Base-by-base conservation (phyloP, 225 moss, liverwort and hornwort genomes). In the Neckera pumila region DNA sequence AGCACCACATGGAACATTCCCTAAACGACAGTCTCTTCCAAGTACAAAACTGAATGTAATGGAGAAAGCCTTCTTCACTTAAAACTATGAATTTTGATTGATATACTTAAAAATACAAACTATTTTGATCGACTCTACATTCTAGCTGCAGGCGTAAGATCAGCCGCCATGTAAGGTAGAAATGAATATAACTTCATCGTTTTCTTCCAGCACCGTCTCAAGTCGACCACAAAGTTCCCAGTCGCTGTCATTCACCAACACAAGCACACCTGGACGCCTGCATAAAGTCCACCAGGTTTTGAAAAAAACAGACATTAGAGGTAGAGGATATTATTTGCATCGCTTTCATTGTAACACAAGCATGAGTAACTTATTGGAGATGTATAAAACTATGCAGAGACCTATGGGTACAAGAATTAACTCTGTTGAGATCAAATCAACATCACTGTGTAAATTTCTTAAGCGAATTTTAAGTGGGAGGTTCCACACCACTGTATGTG, bases 161-260 rank as follows among this genome's bases (percentile, higher is more conserved):
- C 79, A 97, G 53, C 97, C 94, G 62, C 95, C 98, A 85, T 95
- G 98, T 84, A 98, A 92, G 33, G 96, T 97, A 79, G 98, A 98
- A 87, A 98, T 97, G 30, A 97, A 98, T 16, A 95, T 92, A 17
- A 98, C 94, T 61, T 88, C 93, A 74, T 98, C 97, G 9, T 96
- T 96, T 49, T 98, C 97, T 91, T 96, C 94, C 76, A 98, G 80
- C 56, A 94, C 92, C 66, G 95, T 92, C 84, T 95, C 90, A 38
- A 97, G 92, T 27, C 89, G 95, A 84, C 98, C 97, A 86, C 95
- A 97, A 83, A 98, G 97, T 91, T 98, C 98, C 98, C 98, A 97
- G 84, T 98, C 97, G 87, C 95, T 97, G 85, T 98, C 97, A 82
- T 97, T 98, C 69, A 98, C 93, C 83, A 98, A 91, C 54, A 97